These are phyloP conservation scores for Phytophthora pisi DNA, from an alignment of 352 stramenopile species.

Conservation along the genomic window DNA sequence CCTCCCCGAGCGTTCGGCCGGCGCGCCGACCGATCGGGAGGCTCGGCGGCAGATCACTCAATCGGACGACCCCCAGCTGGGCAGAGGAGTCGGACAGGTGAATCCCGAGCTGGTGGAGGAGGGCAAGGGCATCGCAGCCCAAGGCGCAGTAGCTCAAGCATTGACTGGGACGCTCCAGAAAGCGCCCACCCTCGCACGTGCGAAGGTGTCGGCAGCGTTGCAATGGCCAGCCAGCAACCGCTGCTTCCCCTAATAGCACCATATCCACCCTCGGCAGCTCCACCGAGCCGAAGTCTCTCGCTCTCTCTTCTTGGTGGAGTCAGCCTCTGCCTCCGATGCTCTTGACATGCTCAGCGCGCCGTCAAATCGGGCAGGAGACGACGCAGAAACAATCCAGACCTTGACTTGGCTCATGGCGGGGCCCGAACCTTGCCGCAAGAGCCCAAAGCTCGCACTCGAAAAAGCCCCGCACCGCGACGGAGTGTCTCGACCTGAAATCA, in stretches of 20 bases:
- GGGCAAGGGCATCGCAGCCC: constrained; percentile 12
- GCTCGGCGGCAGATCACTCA: constrained; percentile 21
- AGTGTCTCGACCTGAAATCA: constrained; percentile 28
- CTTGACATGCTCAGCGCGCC: neutral
- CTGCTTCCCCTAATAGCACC: neutral
- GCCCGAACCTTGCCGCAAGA: neutral
- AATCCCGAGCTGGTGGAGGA: constrained; percentile 21
- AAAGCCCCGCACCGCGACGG: constrained; percentile 2
- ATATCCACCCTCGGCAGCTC: neutral
- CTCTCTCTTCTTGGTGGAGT: constrained; percentile 3
- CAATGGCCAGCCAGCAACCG: neutral
- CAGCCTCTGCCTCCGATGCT: constrained; percentile 11
- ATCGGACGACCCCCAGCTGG: constrained; percentile 29
- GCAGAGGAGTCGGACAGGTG: constrained; percentile 16
- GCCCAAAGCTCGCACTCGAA: neutral
- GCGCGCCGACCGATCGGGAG: neutral
- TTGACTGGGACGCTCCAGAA: neutral
- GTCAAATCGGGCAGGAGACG: constrained; percentile 33
- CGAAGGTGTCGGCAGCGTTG: constrained; percentile 5
- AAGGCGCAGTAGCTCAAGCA: neutral
- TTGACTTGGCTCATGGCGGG: constrained; percentile 20
- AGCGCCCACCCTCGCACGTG: constrained; percentile 5
- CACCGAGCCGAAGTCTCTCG: neutral
- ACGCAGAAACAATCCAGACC: constrained; percentile 42
- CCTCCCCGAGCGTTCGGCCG: neutral